phyloP scores from a whole-genome alignment of 129 eudicot species.

The Artemisia tridentata region DNA sequence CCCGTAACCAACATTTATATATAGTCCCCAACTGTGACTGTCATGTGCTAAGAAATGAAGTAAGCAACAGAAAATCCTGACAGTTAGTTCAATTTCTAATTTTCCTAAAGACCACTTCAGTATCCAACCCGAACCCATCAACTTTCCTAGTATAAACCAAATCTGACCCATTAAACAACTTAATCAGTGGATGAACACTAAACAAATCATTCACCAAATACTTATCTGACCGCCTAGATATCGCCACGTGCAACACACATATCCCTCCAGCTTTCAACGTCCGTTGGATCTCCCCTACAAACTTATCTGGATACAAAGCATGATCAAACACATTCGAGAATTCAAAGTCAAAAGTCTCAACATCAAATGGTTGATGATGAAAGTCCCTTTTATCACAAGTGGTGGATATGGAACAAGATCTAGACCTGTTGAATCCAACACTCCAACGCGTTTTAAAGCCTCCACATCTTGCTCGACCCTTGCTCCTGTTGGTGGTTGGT shows the following conservation, averaged over 20 bases:
- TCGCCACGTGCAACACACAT: constrained; percentile 63
- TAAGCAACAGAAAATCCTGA: too few relatives aligned
- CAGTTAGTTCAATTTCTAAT: too few relatives aligned
- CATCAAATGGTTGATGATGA: constrained; percentile 64
- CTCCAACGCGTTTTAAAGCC: constrained; percentile 62
- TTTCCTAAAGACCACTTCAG: constrained; percentile 62
- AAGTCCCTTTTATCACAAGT: constrained; percentile 64
- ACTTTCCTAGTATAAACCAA: constrained; percentile 43
- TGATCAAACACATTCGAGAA: constrained; percentile 85
- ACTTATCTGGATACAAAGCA: constrained; percentile 61
- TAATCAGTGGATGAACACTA: constrained; percentile 43
- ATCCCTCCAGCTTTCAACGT: constrained; percentile 61
- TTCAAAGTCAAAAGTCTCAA: constrained; percentile 66
- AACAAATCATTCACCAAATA: constrained; percentile 70
- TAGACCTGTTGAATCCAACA: constrained; percentile 49
- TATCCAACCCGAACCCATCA: constrained; percentile 83
- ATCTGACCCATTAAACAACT: constrained; percentile 53
- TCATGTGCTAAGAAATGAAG: too few relatives aligned
- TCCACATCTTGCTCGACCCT: constrained; percentile 72
- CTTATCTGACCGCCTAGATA: constrained; percentile 68
- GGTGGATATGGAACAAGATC: constrained; percentile 80
- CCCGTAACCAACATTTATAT: too few relatives aligned
- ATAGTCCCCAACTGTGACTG: too few relatives aligned
- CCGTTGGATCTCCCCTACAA: constrained; percentile 77
- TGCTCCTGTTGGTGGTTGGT: too few relatives aligned